phyloP scores from a whole-genome alignment of 1,139 yeast genomes.

The Suhomyces anneliseae region DNA sequence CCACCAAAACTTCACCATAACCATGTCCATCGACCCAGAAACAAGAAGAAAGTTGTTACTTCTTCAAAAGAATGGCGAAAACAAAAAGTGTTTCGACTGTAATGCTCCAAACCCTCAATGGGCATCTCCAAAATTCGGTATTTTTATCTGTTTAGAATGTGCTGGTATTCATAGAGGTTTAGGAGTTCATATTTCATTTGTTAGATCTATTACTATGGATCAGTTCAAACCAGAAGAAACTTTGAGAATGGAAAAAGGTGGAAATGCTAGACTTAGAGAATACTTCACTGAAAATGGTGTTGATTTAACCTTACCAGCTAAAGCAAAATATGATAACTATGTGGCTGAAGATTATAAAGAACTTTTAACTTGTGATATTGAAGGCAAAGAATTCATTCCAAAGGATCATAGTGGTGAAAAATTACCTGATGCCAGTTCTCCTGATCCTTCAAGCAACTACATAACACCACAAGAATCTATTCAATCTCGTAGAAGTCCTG shows the following conservation, averaged over 20 bases:
- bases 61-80: slow-evolving; percentile 77
- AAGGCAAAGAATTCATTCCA: slow-evolving; percentile 70
- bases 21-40: slow-evolving; percentile 84
- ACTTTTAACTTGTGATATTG: slow-evolving; percentile 70
- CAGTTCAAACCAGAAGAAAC: slow-evolving; percentile 93
- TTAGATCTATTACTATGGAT: slow-evolving; percentile 95
- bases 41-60: slow-evolving; percentile 78
- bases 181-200: slow-evolving; percentile 97
- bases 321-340: slow-evolving; percentile 77
- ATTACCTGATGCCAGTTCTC: slow-evolving; percentile 33
- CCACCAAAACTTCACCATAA: background rate
- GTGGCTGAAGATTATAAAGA: slow-evolving; percentile 95
- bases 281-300: slow-evolving; percentile 77
- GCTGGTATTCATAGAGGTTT: slow-evolving; percentile 95
- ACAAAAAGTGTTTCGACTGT: slow-evolving; percentile 93
- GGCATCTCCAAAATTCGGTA: slow-evolving; percentile 98
- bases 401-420: slow-evolving; percentile 59
- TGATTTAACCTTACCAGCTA: slow-evolving; percentile 62
- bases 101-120: slow-evolving; percentile 96
- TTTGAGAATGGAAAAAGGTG: slow-evolving; percentile 90
- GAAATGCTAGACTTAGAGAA: slow-evolving; percentile 72
- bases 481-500: slow-evolving; percentile 43
- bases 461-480: slow-evolving; percentile 33
- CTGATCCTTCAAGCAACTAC: slow-evolving; percentile 11
- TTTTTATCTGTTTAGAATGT: slow-evolving; percentile 94